A percentile compares a stretch with the other conserved stretches of the same genome.
phyloP scores from a whole-genome alignment of 1,139 yeast genomes.

The Yamadazyma sp. region DNA sequence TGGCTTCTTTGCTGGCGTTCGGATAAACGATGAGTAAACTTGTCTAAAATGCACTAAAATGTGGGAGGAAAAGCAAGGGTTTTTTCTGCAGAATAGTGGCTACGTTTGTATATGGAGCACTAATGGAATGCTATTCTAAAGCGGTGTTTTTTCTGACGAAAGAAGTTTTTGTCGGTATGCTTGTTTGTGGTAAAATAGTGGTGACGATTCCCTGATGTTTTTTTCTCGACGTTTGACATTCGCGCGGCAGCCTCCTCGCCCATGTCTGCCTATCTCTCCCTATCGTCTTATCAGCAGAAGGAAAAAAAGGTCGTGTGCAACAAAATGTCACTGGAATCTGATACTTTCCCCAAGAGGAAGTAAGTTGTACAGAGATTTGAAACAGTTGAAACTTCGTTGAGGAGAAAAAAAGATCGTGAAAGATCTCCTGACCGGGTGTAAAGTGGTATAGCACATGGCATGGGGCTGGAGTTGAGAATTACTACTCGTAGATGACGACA shows the following conservation, averaged over 20 bases:
- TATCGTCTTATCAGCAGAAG: slow-evolving; percentile 3
- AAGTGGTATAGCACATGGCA: slow-evolving; percentile 85
- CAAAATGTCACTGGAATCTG: too few species aligned
- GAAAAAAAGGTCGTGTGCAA: slow-evolving; percentile 2
- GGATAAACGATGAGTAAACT: too few species aligned
- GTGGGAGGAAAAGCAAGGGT: too few species aligned
- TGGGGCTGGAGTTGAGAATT: slow-evolving; percentile 81
- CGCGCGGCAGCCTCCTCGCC: slow-evolving; percentile 1
- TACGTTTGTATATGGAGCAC: too few species aligned
- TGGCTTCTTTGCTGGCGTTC: not conserved
- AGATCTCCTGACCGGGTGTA: slow-evolving; percentile 59
- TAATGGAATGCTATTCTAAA: not conserved
- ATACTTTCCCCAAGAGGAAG: too few species aligned
- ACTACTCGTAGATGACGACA: slow-evolving; percentile 42
- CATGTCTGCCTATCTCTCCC: slow-evolving; percentile 1
- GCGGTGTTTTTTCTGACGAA: too few species aligned
- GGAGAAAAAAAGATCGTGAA: slow-evolving; percentile 66
- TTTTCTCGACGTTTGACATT: slow-evolving; percentile 1
- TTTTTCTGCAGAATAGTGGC: too few species aligned
- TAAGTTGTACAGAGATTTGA: slow-evolving; percentile 68
- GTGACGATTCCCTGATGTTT: slow-evolving; percentile 1
- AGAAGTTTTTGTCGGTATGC: too few species aligned
- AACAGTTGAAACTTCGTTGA: slow-evolving; percentile 61
- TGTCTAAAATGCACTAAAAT: too few species aligned
- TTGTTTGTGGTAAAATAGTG: not conserved